These are phyloP conservation scores for Aphanomyces astaci DNA, from an alignment of 352 stramenopile species.

Conservation along the genomic window DNA sequence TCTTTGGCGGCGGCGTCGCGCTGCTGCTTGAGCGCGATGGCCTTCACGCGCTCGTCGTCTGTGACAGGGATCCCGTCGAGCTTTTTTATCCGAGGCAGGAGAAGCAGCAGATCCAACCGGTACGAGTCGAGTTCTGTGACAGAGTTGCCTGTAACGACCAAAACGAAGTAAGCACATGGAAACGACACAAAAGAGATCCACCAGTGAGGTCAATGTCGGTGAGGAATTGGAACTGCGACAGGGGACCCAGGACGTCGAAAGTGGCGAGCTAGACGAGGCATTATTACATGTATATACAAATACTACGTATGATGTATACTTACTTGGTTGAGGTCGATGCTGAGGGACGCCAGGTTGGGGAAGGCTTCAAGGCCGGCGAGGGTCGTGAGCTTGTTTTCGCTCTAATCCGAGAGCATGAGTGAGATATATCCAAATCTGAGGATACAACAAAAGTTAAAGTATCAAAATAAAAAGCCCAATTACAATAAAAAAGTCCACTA, in stretches of 20 bases:
- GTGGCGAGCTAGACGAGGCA: conserved; percentile 1
- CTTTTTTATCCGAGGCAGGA: conserved; percentile 44
- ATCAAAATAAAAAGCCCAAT: no score
- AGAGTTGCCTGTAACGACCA: conserved; percentile 46
- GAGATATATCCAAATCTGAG: no score
- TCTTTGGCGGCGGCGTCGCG: conserved; percentile 30
- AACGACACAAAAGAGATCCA: neutral
- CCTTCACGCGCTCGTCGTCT: conserved; percentile 52
- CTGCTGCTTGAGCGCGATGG: conserved; percentile 49
- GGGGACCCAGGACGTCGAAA: neutral
- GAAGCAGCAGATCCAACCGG: conserved; percentile 41
- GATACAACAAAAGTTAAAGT: neutral
- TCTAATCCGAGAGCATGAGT: no score
- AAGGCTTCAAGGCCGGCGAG: conserved; percentile 50
- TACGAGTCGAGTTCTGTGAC: conserved; percentile 52
- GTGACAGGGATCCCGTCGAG: conserved; percentile 49
- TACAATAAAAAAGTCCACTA: no score
- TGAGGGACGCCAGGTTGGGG: conserved; percentile 35
- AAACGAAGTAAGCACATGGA: no score
- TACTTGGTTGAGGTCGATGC: conserved; percentile 57
- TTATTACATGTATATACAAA: neutral
- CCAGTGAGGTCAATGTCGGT: conserved; percentile 18
- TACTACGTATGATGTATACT: neutral
- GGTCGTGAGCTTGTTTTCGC: conserved; percentile 58
- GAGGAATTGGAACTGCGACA: neutral